Evolutionary conservation across 192 early-diverging fungal genomes (phyloP), one percentile per base, ranked within the genome.

Genomic region (Backusella psychrophila): DNA sequence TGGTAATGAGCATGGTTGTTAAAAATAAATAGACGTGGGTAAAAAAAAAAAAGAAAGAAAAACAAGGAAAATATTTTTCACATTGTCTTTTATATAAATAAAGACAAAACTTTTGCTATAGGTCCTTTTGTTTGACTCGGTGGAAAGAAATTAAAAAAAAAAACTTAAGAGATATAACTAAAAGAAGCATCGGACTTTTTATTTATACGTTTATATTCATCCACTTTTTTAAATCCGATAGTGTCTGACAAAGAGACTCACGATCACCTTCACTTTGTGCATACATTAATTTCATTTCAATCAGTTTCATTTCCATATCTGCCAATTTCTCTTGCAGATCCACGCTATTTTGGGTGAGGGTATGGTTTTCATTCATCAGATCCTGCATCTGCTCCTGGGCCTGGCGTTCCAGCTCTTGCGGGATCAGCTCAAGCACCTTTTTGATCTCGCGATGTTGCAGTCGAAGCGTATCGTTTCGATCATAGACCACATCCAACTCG

Each of bases 191-290:
- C 33, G 29, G 39, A 29, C 23, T 46, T 41, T 44, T 15, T 29
- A 31, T 42, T n/a, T 70, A 26, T 69, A 68, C 29, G 15, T 33
- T 15, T 9, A 46, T 74, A 41, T 65, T 88, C 52, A 91, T 76
- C 26, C 90, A 90, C 74, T 86, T 90, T 35, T 86, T 81, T 78
- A 95, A 79, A 36, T 91, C 91, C 21, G 87, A 88, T 73, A 92
- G 84, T 78, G 92, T 92, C 67, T 89, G 85, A 19, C 85, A 77
- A 75, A 96, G 78, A 1, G 78, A 70, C 36, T 92, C 91, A 36
- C 92, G 77, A 69, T 97, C 92, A 77, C 91, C 91, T 77, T 96
- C 96, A 75, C 87, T 91, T 79, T 96, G 91, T 4, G 95, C 95
- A 77, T 92, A 95, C 70, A 89, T 81, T 78, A 91, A 80, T 81